Base-by-base conservation (phyloP, 768 basidiomycete genomes). In the Atractiella rhizophila region DNA sequence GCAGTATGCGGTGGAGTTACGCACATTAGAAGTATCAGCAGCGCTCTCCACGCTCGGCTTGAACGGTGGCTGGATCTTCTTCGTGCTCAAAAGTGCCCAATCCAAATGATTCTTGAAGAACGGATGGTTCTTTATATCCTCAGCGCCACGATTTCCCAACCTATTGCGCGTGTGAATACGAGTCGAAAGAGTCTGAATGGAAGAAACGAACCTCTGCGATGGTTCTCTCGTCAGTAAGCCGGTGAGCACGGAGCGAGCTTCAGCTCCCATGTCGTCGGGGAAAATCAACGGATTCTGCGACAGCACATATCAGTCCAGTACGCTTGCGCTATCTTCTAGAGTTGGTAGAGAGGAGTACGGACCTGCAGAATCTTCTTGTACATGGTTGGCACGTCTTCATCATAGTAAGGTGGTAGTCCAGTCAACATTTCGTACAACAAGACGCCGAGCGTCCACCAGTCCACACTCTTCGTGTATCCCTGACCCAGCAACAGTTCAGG, bases 371-470 rank as follows among this genome's bases (percentile, higher is more conserved):
- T 52, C 46, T 54, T 54, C 44, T 53, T 49, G 47, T 54, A 54
- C 54, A 54, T 54, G 36, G 41, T 47, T 23, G 43, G 28, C 27
- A 39, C 46, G 54, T 76, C 73, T 66, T 96, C 86, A 74, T 86
- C 83, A 57, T 91, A 91, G 66, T 88, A 91, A 0, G 85, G 86
- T 15, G 83, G 86, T 3, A 91, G 68, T 16, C 88, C 88, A 8
- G 83, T 76, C 32, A 96, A 67, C 88, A 86, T 86, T 62, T 86
- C 81, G 51, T 81, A 65, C 7, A 64, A 55, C 28, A 96, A 64
- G 6, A 94, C 86, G 39, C 88, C 88, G 15, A 94, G 68, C 3
- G 86, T 94, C 86, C 86, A 94, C 85, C 86, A 94, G 57, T 94
- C 88, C 45, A 94, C 88, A 19, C 49, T 59, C 50, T 62, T 62